phyloP scores from a whole-genome alignment of 2,329 filamentous ascomycete species.

The Trichoderma sp. region DNA sequence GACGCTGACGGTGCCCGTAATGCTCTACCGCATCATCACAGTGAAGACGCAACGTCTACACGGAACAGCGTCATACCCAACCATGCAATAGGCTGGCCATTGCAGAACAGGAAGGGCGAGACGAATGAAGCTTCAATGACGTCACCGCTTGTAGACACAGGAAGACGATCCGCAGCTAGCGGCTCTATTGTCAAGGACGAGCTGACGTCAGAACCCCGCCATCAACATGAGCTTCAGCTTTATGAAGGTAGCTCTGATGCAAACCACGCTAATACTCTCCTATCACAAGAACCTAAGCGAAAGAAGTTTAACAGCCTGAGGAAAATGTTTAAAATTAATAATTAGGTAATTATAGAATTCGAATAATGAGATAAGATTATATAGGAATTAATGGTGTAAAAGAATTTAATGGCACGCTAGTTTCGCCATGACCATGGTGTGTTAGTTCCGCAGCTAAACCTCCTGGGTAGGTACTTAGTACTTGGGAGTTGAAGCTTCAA shows the following conservation, averaged over 20 bases:
- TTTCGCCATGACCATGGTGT: neutral
- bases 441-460: neutral
- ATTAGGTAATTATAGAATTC: neutral
- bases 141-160: neutral
- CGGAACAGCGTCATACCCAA: constrained; percentile 37
- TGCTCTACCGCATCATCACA: constrained; percentile 58
- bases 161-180: constrained; percentile 13
- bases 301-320: constrained; percentile 19
- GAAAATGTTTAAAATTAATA: constrained; percentile 18
- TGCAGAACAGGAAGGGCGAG: constrained; percentile 26
- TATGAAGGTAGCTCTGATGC: neutral
- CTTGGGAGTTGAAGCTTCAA: neutral
- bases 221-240: neutral
- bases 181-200: neutral
- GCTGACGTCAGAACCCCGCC: constrained; percentile 6
- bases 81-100: constrained; percentile 36
- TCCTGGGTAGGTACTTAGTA: neutral
- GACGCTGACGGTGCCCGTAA: constrained; percentile 63
- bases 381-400: neutral
- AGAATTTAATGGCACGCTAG: neutral
- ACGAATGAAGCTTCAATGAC: constrained; percentile 4
- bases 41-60: constrained; percentile 51
- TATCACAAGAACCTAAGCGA: constrained; percentile 6
- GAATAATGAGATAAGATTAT: neutral
- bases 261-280: neutral